A percentile compares a stretch with the other conserved stretches of the same genome.
These are phyloP conservation scores for Hordeum vulgare DNA, from an alignment of 176 grass and related monocot genomes.

Conservation along the genomic window DNA sequence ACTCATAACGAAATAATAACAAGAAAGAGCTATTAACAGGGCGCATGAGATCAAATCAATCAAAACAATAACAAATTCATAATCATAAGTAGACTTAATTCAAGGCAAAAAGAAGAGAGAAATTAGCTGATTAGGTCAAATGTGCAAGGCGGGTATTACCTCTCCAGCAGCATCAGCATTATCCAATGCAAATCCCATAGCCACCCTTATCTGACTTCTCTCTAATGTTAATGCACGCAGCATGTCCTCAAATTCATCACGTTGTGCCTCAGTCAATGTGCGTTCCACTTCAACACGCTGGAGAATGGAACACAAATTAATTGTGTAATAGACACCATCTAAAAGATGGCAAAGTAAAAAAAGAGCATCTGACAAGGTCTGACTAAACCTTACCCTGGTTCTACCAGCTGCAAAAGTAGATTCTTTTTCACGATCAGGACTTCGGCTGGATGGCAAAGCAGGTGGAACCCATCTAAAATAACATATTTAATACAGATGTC, in stretches of 20 bases:
- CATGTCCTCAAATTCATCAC: slow-evolving; percentile 99
- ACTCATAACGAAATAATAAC: neutral
- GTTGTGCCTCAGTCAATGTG: slow-evolving; percentile 89
- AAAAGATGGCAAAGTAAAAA: neutral
- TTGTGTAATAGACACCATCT: slow-evolving; percentile 3
- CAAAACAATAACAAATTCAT: neutral
- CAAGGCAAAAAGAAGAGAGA: too few relatives aligned
- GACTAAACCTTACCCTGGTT: slow-evolving; percentile 76
- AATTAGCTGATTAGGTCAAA: neutral
- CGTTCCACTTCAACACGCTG: slow-evolving; percentile 96
- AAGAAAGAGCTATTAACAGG: neutral
- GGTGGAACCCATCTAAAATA: slow-evolving; percentile 85
- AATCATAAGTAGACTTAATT: neutral
- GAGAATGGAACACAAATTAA: slow-evolving; percentile 18
- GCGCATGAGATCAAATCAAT: neutral
- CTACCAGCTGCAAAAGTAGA: slow-evolving; percentile 76
- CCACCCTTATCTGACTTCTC: slow-evolving; percentile 87
- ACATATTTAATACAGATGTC: slow-evolving; percentile 12
- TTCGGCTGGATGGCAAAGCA: slow-evolving; percentile 57
- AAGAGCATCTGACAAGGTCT: neutral
- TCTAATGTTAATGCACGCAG: slow-evolving; percentile 79
- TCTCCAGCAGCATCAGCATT: slow-evolving; percentile 99
- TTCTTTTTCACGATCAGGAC: slow-evolving; percentile 86
- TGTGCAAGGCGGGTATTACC: slow-evolving; percentile 41
- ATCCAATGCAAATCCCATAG: slow-evolving; percentile 93